A percentile compares a stretch with the other conserved stretches of the same genome.
phyloP scores from a whole-genome alignment of 805 yeast genomes.

The Kodamaea restingae region DNA sequence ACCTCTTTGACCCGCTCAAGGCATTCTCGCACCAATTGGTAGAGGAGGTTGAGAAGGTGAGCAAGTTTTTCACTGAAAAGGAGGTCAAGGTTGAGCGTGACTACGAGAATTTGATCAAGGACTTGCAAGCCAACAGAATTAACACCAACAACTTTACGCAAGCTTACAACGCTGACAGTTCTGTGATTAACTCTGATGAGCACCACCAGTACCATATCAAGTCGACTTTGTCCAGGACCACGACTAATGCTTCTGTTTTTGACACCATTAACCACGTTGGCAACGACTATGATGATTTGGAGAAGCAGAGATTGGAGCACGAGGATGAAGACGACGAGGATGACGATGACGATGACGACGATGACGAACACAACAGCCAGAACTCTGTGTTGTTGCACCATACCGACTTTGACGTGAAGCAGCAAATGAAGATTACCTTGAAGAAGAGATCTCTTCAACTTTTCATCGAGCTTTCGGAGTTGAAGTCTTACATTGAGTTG shows the following conservation, averaged over 20 bases:
- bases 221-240: conserved; percentile 20
- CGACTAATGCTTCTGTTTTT: conserved; percentile 24
- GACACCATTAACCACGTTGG: conserved; percentile 25
- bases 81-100: conserved; percentile 45
- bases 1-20: conserved; percentile 27
- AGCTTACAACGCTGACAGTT: conserved; percentile 18
- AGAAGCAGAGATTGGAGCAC: conserved; percentile 12
- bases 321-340: conserved; percentile 9
- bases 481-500: conserved; percentile 77
- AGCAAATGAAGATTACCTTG: conserved; percentile 55
- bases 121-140: conserved; percentile 30
- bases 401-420: conserved; percentile 46
- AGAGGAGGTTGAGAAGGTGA: conserved; percentile 49
- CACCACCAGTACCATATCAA: conserved; percentile 20
- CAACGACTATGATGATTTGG: conserved; percentile 20
- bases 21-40: conserved; percentile 45
- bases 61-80: conserved; percentile 45
- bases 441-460: conserved; percentile 62
- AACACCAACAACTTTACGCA: conserved; percentile 25
- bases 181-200: conserved; percentile 11
- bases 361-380: conserved; percentile 24
- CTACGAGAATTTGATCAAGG: conserved; percentile 31
- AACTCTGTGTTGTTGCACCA: conserved; percentile 21
- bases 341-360: conserved; percentile 23
- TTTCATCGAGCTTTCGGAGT: conserved; percentile 74